phyloP scores from a whole-genome alignment of 179 eudicot species.

The Actinidia chinensis region DNA sequence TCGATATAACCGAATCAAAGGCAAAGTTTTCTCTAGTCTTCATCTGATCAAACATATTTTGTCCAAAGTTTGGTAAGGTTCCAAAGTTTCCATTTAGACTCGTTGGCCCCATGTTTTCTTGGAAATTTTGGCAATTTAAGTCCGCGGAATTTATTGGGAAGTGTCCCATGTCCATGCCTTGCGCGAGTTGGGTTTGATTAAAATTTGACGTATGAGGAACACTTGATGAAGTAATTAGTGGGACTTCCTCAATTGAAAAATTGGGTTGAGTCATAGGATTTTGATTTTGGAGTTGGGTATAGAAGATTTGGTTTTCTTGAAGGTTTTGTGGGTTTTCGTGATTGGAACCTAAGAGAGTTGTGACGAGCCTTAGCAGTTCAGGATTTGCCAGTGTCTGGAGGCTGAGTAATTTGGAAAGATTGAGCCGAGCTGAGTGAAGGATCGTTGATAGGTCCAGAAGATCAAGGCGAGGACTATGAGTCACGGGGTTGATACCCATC shows the following conservation, averaged over 20 bases:
- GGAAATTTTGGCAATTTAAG: slow-evolving; percentile 13
- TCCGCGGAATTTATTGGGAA: neutral
- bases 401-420: slow-evolving; percentile 35
- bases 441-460: slow-evolving; percentile 40
- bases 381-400: slow-evolving; percentile 45
- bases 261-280: neutral
- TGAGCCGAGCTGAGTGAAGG: slow-evolving; percentile 36
- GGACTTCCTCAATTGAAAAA: neutral
- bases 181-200: slow-evolving; percentile 19
- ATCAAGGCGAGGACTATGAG: slow-evolving; percentile 54
- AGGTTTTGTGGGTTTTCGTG: slow-evolving; percentile 23
- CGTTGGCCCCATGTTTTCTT: slow-evolving; percentile 4
- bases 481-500: slow-evolving; percentile 55
- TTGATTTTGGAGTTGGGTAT: slow-evolving; percentile 24
- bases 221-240: neutral
- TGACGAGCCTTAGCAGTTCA: slow-evolving; percentile 34
- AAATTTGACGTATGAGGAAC: neutral
- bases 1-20: slow-evolving; percentile 33
- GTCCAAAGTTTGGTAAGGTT: slow-evolving; percentile 13
- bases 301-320: slow-evolving; percentile 28
- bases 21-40: slow-evolving; percentile 10
- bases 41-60: slow-evolving; percentile 9
- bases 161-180: slow-evolving; percentile 18
- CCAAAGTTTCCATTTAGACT: neutral
- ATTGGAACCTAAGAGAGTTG: slow-evolving; percentile 26